Evolutionary conservation across 768 basidiomycete genomes (phyloP), one percentile per base, ranked within the genome.

Genomic region (Tricholoma saponaceum): DNA sequence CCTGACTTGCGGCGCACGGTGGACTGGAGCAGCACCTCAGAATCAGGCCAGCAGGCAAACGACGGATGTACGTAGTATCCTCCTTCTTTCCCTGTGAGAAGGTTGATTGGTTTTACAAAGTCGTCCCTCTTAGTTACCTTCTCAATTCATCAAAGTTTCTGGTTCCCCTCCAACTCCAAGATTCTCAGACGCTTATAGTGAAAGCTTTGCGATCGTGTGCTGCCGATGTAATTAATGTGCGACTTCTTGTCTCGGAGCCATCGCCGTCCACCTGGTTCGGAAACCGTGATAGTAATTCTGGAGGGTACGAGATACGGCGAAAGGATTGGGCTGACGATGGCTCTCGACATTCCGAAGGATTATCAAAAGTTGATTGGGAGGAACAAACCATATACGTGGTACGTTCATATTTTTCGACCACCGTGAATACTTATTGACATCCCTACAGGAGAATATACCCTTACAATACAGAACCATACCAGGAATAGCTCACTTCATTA

Each of bases 391-490:
- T 87, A 9, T 94, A 93, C 64, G 67, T 91, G 62, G 91, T 92
- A 60, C 54, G 83, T 74, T 28, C 41, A 12, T 51, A 14, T 22
- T 30, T 23, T 22, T 44, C 39, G 43, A 14, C 2, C 32, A 25
- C 14, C 28, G 16, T 54, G 46, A 37, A 39, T 44, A 23, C 18
- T 20, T 46, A 12, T 32, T 18, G 51, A 52, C 52, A 26, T 37
- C 30, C 14, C 56, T 14, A 16, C 55, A 93, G 91, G 91, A 94
- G 72, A 84, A 84, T 58, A 80, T 91, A 14, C 90, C 91, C 0
- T 61, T 69, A 0, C 70, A 77, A 30, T 76, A 79, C 63, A 81
- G 85, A 49, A 80, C 73, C 0, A 58, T 84, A 5, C 72, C 81
- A n/a, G 74, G 74, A 0, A 76, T 87, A 26, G 70, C 72, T 8